Base-by-base conservation (phyloP, 1,284 basidiomycete species). In the Ceratobasidium sp. region DNA sequence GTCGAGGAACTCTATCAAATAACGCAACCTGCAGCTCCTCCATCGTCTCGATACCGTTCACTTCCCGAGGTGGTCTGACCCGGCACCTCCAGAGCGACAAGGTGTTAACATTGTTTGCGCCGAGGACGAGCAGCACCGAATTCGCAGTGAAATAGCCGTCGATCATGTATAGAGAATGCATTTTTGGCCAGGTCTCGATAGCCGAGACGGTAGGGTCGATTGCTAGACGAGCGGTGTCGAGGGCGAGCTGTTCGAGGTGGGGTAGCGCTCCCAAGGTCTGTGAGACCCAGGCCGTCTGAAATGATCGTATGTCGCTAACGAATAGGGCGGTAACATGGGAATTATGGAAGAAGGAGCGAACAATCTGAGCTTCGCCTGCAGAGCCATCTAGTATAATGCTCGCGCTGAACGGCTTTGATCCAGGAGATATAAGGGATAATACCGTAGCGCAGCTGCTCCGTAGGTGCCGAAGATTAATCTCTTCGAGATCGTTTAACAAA, bases 171-270 rank as follows among this genome's bases (percentile, higher is more conserved):
- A 63, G 41, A 0, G 61, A 29, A 27, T 46, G 61, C 0, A 63
- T 24, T 19, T 63, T 43, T 11, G 61, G 61, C 61, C 61, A 63
- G 2, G 61, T 13, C n/a, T 43, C 41, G 14, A 61, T 24, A 16
- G 7, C n/a, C 29, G 2, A 11, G 2, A 22, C 24, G 14, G 9
- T 29, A 27, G 24, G 19, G 4, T 29, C 22, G 1, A 43, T 16
- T 8, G 39, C n/a, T 1, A 63, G 19, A 13, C 19, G 39, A 2
- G 27, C 5, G 13, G n/a, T 6, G 5, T 27, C 24, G 7, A 63
- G n/a, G n/a, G 61, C 61, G 43, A 63, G 34, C 16, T 46, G 61
- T 22, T 63, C 39, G 39, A 63, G 41, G 41, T 27, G 24, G 11
- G 61, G 61, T 29, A 63, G 43, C 0, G 5, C 6, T 27, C 39